Conservation (phyloP, 2,329 filamentous ascomycete genomes). For the Aspergillus sergii region DNA sequence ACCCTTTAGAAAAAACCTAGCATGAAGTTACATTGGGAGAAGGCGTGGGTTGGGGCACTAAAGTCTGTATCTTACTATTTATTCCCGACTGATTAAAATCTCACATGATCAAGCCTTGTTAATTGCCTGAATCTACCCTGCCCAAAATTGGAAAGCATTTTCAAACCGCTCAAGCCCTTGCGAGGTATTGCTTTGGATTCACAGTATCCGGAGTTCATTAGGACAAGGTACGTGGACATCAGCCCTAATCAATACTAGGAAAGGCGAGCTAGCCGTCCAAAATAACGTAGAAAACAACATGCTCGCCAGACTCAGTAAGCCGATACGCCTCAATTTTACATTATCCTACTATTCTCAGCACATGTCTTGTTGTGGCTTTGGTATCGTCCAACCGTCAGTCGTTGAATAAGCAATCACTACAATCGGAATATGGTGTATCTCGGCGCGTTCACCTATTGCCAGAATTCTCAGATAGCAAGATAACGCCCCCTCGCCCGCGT, state of each 20-base stretch:
- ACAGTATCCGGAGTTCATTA: not conserved
- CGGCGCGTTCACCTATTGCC: not conserved
- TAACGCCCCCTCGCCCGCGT: not conserved
- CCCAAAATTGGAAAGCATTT: no score
- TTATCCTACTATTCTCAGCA: no score
- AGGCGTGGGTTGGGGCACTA: no score
- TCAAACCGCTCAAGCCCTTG: no score
- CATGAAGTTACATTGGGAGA: no score
- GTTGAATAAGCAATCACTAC: not conserved
- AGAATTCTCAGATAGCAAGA: not conserved
- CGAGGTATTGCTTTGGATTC: constrained; percentile 10
- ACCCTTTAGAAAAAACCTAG: no score
- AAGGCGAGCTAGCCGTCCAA: no score
- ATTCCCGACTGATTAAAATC: no score
- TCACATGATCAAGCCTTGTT: no score
- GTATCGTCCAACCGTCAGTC: not conserved
- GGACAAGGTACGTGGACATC: not conserved
- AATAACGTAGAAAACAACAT: not conserved
- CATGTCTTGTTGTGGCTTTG: not conserved
- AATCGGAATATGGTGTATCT: not conserved
- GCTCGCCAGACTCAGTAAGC: not conserved
- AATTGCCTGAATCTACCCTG: no score
- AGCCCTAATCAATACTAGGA: not conserved
- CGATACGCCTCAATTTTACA: not conserved
- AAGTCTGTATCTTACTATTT: no score